phyloP scores from a whole-genome alignment of 225 moss, liverwort and hornwort species.

The Sphagnum tenellum region DNA sequence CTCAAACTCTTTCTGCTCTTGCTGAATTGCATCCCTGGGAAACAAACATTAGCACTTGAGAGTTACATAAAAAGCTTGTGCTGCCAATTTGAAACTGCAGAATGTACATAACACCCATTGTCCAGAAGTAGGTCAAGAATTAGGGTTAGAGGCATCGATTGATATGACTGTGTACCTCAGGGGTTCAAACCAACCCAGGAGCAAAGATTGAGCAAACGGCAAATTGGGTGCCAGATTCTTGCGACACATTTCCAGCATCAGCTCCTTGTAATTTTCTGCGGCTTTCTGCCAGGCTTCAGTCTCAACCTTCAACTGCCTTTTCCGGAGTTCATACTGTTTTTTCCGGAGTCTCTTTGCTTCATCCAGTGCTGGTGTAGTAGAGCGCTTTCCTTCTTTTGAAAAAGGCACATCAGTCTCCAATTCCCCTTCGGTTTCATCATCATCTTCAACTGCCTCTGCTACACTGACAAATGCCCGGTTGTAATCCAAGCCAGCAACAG shows the following conservation, averaged over 20 bases:
- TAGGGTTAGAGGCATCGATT: no score
- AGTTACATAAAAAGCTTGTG: not conserved
- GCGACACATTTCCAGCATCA: conserved; percentile 86
- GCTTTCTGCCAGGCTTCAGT: conserved; percentile 72
- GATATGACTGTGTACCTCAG: conserved; percentile 28
- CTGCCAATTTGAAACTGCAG: not conserved
- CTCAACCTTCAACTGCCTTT: conserved; percentile 64
- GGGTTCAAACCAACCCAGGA: conserved; percentile 96
- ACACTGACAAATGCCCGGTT: conserved; percentile 40
- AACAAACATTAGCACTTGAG: not conserved
- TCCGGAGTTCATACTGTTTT: conserved; percentile 30
- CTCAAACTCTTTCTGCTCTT: conserved; percentile 40
- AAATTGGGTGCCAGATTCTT: conserved; percentile 87
- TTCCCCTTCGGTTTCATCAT: conserved; percentile 22
- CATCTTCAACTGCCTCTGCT: conserved; percentile 25
- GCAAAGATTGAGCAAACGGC: conserved; percentile 70
- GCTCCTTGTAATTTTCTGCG: conserved; percentile 64
- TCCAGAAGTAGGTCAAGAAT: no score
- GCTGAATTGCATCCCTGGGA: conserved; percentile 61
- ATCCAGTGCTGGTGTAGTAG: not conserved
- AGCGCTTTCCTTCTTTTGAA: no score
- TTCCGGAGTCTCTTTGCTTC: conserved; percentile 11
- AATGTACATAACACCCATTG: not conserved
- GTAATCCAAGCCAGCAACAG: conserved; percentile 18
- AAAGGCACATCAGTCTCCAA: conserved; percentile 5